Base-by-base conservation (phyloP, 2,329 filamentous ascomycete genomes). In the Phaeosphaeriaceae sp. region DNA sequence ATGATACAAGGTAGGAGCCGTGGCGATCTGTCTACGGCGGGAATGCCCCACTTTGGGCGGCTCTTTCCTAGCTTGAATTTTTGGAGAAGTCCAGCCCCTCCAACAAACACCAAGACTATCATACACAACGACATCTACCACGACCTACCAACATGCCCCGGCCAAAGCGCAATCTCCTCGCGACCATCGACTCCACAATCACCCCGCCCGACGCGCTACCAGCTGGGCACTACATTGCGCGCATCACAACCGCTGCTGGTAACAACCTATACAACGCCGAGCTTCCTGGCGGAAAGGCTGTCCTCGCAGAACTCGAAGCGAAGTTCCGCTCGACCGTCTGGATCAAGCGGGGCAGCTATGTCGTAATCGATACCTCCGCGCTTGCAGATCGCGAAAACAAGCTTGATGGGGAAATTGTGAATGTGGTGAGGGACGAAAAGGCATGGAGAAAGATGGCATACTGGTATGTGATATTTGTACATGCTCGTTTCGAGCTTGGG, bases 291-390 rank as follows among this genome's bases (percentile, higher is more conserved):
- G 85, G 86, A 57, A 85, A 88, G 69, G 80, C 84, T 7, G 78
- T 94, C 41, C 81, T 96, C 19, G 89, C 93, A 21, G 93, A 97
- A 81, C 86, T 99, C 20, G 90, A 91, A 10, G 83, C 92, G 24
- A 88, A 89, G 42, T 97, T 98, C 75, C 91, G 94, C 60, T 95
- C 92, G 64, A 95, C 92, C 1, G 92, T 98, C 63, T 98, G 92
- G 91, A 91, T 98, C 76, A 93, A 91, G 78, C 88, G 92, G 19
- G 91, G 93, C 27, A 92, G 92, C 0, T 98, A 89, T 76, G 93
- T 97, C 27, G 80, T 98, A 11, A 85, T 97, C 15, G 91, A 98
- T 65, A 89, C 86, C 22, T 83, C 84, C 27, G 82, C 85, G 1
- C 82, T 89, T 40, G 87, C 88, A 25, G 87, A 85, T 22, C 81